Evolutionary conservation across 1,139 yeast species (phyloP), one percentile per base, ranked within the genome.

Genomic region (Kodamaea plutei): DNA sequence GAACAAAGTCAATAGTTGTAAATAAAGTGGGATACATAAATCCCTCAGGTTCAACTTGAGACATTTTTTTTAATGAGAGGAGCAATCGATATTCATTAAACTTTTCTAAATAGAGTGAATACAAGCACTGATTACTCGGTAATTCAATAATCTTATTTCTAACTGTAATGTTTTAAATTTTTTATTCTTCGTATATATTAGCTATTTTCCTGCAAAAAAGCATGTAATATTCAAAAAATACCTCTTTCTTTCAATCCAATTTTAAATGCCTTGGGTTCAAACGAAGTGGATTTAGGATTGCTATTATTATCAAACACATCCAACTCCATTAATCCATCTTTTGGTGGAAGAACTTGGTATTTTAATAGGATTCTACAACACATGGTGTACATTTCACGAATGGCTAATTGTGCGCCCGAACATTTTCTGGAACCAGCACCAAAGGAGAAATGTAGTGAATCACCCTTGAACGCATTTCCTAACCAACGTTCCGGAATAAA

Each of bases 341-440:
- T 28, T 1, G 83, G 79, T 5, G 68, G 57, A 16, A 47, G 50
- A 9, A 79, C 59, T 45, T 54, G 56, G 46, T 61, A 68, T 15
- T 56, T 36, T 8, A 68, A 36, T 6, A 66, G 42, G 32, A 62
- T 33, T 22, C 69, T 53, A 35, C 64, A 48, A 5, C 55, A 40
- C 26, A 66, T 36, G 6, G 61, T 50, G 44, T 81, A 82, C 50
- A 82, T 58, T 45, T 82, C 87, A 34, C 73, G 70, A 42, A 67
- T 62, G 0, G 87, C 87, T 31, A 83, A 58, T 29, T 69, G 66
- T 28, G 69, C 68, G 0, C 91, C 93, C 0, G 81, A 69, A 48
- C 91, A 83, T 73, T 69, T 76, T 34, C 91, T 53, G 1, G 79
- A 64, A 0, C 91, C 93, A 10, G 74, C 73, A 0, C 91, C 91